Evolutionary conservation across 108 stramenopile species (phyloP), one percentile per base, ranked within the genome.

Genomic region (Skeletonema potamos): DNA sequence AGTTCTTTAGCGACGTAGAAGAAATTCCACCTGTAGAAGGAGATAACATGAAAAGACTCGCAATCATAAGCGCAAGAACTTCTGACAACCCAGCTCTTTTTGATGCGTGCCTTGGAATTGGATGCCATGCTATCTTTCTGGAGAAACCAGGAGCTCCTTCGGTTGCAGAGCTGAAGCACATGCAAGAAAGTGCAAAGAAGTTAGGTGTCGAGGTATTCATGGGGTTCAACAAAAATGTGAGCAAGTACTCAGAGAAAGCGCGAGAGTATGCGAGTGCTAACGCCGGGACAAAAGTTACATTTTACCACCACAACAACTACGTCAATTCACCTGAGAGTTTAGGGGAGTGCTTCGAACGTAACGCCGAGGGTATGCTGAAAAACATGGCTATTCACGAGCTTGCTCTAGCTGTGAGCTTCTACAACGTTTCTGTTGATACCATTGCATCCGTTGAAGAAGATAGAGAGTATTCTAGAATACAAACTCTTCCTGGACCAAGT

Each of bases 371-470:
- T 43, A 92, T 95, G 90, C 73, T 95, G 32, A 92, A 92, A 62
- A 95, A 92, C 66, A 95, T 95, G 94, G 94, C 94, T 29, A 92
- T 95, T 70, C 94, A 95, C 68, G 94, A 95, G 64, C 68, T 92
- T 13, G 91, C 92, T 6, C 58, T 95, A 8, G 56, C 84, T 8
- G 92, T 92, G 8, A 87, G 86, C 5, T 95, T 81, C 58, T 95
- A 85, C 75, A 89, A 73, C 65, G 90, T 91, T 12, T 84, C 83
- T 26, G 88, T 86, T 20, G 91, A 92, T 29, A 86, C 73, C 27
- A 86, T 94, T 70, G 84, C 58, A 17, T 68, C 72, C 9, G 74
- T 88, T 20, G 59, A 70, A 43, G 90, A 86, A n/a, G 86, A 88
- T 68, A 86, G 77, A 77, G 75, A 73, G 17, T 87, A 66, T 73